Evolutionary conservation across 2,329 filamentous ascomycete species (phyloP).

Genomic region (Colletotrichum camelliae): DNA sequence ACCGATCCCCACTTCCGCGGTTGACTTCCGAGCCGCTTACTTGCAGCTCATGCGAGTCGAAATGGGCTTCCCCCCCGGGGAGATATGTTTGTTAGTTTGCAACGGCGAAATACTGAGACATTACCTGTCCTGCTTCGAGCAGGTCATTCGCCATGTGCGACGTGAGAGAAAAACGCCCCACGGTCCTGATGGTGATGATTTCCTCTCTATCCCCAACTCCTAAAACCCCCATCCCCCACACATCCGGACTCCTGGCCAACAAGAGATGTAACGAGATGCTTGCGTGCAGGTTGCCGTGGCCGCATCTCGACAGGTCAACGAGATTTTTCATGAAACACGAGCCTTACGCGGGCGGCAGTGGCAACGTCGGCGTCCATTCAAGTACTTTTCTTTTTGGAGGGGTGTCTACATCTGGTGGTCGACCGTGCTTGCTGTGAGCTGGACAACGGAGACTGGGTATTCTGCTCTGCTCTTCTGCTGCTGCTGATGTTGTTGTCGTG

Average conservation of each 20-base stretch:
- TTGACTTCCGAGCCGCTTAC: slow-evolving; percentile 13
- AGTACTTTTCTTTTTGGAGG: background rate
- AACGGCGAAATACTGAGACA: slow-evolving; percentile 9
- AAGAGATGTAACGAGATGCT: background rate
- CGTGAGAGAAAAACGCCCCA: background rate
- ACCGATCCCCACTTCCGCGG: slow-evolving; percentile 3
- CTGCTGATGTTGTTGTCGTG: background rate
- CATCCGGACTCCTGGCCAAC: slow-evolving; percentile 1
- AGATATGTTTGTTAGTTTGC: slow-evolving; percentile 3
- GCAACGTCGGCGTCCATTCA: slow-evolving; percentile 6
- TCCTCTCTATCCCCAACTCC: background rate
- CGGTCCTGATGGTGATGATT: background rate
- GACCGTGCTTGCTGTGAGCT: background rate
- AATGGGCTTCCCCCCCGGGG: background rate
- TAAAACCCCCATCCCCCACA: background rate
- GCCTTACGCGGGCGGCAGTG: slow-evolving; percentile 20
- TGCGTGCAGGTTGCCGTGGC: slow-evolving; percentile 6
- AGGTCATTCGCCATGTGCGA: background rate
- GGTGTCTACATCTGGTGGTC: slow-evolving; percentile 9
- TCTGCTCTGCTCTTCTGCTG: background rate
- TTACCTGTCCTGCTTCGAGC: background rate
- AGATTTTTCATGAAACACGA: slow-evolving; percentile 18
- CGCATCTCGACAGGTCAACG: slow-evolving; percentile 8
- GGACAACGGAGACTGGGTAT: slow-evolving; percentile 12
- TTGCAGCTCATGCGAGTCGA: slow-evolving; percentile 3